A percentile compares a stretch with the other conserved stretches of the same genome.
These are phyloP conservation scores for Lepidium aucheri DNA, from an alignment of 345 rosid genomes.

Conservation along the genomic window DNA sequence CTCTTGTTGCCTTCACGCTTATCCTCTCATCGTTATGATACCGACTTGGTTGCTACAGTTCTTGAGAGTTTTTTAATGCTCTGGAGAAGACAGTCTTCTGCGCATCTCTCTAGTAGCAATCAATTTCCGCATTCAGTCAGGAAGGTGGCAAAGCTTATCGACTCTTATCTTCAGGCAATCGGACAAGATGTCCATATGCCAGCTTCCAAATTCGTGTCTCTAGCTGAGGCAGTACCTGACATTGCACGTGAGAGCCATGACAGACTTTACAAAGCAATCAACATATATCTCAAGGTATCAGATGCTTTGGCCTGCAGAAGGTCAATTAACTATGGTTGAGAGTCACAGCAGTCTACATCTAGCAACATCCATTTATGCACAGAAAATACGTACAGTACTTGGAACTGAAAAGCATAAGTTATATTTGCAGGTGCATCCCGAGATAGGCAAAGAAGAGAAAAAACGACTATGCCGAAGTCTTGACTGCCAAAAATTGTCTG, in stretches of 20 bases:
- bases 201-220: constrained; percentile 42
- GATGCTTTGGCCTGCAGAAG: background rate
- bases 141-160: constrained; percentile 62
- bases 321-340: background rate
- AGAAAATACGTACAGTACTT: background rate
- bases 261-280: constrained; percentile 81
- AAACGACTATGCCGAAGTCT: constrained; percentile 70
- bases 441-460: constrained; percentile 70
- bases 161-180: constrained; percentile 71
- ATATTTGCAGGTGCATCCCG: constrained; percentile 72
- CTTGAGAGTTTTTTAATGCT: constrained; percentile 52
- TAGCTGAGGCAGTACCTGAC: constrained; percentile 74
- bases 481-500: constrained; percentile 90
- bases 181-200: constrained; percentile 63
- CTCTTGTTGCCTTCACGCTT: constrained; percentile 55
- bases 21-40: constrained; percentile 43
- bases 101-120: constrained; percentile 31
- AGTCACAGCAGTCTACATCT: background rate
- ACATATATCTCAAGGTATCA: constrained; percentile 76
- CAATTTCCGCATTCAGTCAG: constrained; percentile 43
- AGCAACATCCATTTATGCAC: background rate
- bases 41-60: constrained; percentile 59
- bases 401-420: constrained; percentile 6
- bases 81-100: constrained; percentile 63
- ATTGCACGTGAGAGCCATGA: constrained; percentile 62